These are phyloP conservation scores for Actinomortierella wolfii DNA, from an alignment of 371 early-diverging fungal genomes.

Conservation along the genomic window DNA sequence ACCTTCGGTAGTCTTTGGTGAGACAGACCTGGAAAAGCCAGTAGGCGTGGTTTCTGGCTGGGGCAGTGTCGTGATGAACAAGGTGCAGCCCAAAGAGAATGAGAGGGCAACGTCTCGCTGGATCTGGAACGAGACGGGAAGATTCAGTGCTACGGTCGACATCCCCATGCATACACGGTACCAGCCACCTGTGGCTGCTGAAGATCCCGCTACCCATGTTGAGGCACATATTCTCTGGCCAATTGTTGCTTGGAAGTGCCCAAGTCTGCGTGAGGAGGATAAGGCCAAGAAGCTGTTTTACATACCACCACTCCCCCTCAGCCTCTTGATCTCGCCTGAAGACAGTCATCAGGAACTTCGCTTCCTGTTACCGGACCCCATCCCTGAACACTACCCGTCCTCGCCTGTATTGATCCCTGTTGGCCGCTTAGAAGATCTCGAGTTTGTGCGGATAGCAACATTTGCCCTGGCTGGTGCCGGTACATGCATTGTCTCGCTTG, in stretches of 20 bases:
- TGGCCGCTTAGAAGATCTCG: constrained; percentile 31
- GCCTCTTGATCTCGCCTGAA: constrained; percentile 18
- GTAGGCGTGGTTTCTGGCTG: constrained; percentile 42
- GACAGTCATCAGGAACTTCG: constrained; percentile 9
- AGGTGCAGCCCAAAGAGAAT: constrained; percentile 27
- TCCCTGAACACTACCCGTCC: constrained; percentile 26
- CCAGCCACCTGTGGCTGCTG: constrained; percentile 30
- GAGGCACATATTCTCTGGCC: constrained; percentile 33
- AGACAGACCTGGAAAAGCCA: constrained; percentile 44
- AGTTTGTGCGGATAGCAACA: constrained; percentile 22
- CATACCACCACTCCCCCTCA: constrained; percentile 24
- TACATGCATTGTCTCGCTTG: constrained; percentile 18
- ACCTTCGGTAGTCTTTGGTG: constrained; percentile 27
- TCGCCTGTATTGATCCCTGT: constrained; percentile 36
- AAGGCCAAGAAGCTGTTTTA: constrained; percentile 34
- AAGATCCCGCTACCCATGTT: constrained; percentile 23
- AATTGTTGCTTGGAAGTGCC: constrained; percentile 38
- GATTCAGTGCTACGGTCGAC: constrained; percentile 12
- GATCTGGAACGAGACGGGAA: constrained; percentile 10
- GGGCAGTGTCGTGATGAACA: constrained; percentile 42
- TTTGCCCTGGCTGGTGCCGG: constrained; percentile 34
- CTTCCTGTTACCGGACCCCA: constrained; percentile 32
- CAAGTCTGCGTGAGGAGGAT: constrained; percentile 1
- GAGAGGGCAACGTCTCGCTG: constrained; percentile 31
- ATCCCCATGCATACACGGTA: constrained; percentile 46